phyloP scores from a whole-genome alignment of 2,329 filamentous ascomycete species.

The Xylariales sp. region DNA sequence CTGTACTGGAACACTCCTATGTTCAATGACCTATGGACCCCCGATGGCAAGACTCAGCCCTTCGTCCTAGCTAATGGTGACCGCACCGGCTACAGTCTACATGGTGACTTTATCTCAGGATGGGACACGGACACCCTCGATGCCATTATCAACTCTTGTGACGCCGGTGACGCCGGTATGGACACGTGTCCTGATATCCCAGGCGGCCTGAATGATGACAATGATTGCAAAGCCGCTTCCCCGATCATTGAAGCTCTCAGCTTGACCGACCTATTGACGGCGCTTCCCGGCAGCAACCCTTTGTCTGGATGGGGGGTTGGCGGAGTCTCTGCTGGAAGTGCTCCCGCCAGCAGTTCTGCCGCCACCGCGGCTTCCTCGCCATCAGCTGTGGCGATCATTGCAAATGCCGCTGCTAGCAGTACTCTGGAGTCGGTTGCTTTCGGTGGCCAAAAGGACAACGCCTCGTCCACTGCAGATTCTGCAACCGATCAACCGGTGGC shows the following conservation, averaged over 20 bases:
- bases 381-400: background rate
- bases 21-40: constrained; percentile 49
- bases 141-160: constrained; percentile 62
- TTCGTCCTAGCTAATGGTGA: constrained; percentile 69
- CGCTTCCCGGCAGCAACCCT: constrained; percentile 52
- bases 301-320: constrained; percentile 41
- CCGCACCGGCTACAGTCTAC: constrained; percentile 62
- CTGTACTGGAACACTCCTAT: constrained; percentile 55
- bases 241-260: constrained; percentile 38
- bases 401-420: background rate
- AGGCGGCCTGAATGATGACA: constrained; percentile 44
- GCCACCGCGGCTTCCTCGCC: background rate
- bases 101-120: constrained; percentile 69
- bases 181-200: constrained; percentile 57
- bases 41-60: constrained; percentile 50
- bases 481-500: background rate
- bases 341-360: background rate
- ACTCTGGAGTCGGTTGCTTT: background rate
- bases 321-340: background rate
- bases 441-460: constrained; percentile 4
- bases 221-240: constrained; percentile 48
- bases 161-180: constrained; percentile 55
- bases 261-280: constrained; percentile 28
- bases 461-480: background rate
- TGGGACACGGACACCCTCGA: constrained; percentile 65